Evolutionary conservation across 371 early-diverging fungal species (phyloP).

Genomic region (Gilbertella persicaria): DNA sequence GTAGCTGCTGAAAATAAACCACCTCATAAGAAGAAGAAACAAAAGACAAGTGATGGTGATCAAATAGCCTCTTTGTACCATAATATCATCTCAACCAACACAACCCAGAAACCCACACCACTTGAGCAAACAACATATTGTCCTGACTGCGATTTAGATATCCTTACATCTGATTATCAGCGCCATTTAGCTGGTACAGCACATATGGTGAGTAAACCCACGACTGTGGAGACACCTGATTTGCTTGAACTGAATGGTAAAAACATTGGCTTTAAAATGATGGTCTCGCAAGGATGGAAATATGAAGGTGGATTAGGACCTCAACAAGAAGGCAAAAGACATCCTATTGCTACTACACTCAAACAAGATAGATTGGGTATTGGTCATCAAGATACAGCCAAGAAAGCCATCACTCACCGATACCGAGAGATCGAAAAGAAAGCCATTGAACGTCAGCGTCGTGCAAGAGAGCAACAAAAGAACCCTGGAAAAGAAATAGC

Average conservation of each 20-base stretch:
- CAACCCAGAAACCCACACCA: too few species aligned
- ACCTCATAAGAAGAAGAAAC: neutral
- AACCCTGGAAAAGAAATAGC: constrained; percentile 35
- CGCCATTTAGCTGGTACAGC: constrained; percentile 35
- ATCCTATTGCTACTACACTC: constrained; percentile 50
- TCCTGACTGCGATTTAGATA: constrained; percentile 23
- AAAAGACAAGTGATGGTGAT: constrained; percentile 9
- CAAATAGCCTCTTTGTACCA: constrained; percentile 16
- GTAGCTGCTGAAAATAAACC: neutral
- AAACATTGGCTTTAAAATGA: constrained; percentile 51
- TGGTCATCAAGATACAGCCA: constrained; percentile 32
- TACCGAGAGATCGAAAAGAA: constrained; percentile 20
- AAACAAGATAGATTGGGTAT: constrained; percentile 53
- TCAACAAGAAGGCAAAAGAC: constrained; percentile 45
- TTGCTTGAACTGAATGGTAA: constrained; percentile 23
- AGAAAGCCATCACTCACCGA: constrained; percentile 31
- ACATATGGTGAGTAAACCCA: constrained; percentile 29
- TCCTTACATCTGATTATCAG: constrained; percentile 15
- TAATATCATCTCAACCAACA: neutral
- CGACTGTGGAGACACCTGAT: constrained; percentile 12
- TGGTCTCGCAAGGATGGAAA: constrained; percentile 56
- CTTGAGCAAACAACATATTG: constrained; percentile 19
- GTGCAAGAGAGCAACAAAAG: neutral
- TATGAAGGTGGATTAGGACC: constrained; percentile 55
- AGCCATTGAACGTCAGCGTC: constrained; percentile 11